Conservation (phyloP, 176 grass and related monocot species). For the Poa pratensis region DNA sequence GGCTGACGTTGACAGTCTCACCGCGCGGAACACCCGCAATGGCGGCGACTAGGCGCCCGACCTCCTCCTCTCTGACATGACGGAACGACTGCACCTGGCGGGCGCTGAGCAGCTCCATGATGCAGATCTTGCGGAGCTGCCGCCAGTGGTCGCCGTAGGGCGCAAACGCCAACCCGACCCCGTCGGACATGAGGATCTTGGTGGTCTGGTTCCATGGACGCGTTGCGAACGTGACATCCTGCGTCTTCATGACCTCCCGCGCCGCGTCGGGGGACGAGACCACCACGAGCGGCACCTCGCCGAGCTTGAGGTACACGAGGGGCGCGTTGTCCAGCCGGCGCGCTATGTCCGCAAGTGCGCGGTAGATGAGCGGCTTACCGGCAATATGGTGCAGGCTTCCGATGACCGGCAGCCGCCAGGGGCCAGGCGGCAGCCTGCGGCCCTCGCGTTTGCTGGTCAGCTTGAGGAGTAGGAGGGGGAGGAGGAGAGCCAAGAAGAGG, state of each 20-base stretch:
- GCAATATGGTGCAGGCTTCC: neutral
- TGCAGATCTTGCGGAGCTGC: conserved; percentile 48
- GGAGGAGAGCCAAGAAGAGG: no score
- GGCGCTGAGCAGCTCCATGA: conserved; percentile 39
- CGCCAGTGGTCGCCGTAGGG: conserved; percentile 46
- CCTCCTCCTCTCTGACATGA: conserved; percentile 41
- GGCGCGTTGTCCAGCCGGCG: neutral
- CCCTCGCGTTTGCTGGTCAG: no score
- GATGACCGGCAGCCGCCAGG: neutral
- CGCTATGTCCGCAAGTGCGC: neutral
- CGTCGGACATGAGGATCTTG: conserved; percentile 11
- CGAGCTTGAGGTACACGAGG: neutral
- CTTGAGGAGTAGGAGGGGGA: no score
- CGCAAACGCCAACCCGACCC: conserved; percentile 1
- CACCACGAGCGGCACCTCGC: neutral
- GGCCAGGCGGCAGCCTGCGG: neutral
- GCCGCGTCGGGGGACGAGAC: neutral
- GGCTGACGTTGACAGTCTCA: neutral
- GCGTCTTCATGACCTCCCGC: neutral
- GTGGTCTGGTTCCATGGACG: neutral
- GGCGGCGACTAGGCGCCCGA: neutral
- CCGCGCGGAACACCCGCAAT: neutral
- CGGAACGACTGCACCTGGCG: conserved; percentile 46
- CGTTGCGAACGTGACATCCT: neutral
- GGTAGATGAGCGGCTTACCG: neutral